phyloP scores from a whole-genome alignment of 768 basidiomycete species.

The Rhizopogon vesiculosus region DNA sequence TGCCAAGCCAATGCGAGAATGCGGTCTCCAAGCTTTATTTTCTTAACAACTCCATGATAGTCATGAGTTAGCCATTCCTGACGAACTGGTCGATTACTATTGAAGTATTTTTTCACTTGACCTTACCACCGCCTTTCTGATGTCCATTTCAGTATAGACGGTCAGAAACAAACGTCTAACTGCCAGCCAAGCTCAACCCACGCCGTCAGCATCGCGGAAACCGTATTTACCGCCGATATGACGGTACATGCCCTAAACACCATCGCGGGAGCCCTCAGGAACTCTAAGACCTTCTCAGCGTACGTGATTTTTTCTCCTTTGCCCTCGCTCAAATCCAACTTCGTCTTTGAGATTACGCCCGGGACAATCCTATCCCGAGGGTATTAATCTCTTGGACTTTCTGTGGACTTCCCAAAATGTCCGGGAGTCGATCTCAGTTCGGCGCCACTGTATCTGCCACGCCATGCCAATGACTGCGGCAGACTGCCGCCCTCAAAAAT shows the following conservation, averaged over 20 bases:
- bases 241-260: neutral
- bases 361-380: no score
- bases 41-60: no score
- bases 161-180: neutral
- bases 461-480: neutral
- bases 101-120: neutral
- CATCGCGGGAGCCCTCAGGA: neutral
- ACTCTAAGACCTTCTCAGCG: no score
- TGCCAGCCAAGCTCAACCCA: neutral
- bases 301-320: neutral
- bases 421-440: neutral
- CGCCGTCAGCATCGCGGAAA: neutral
- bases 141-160: neutral
- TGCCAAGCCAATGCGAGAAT: neutral
- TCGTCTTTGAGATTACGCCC: no score
- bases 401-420: neutral
- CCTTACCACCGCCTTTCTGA: neutral
- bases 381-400: neutral
- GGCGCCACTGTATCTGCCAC: neutral
- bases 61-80: no score
- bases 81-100: neutral
- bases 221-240: neutral
- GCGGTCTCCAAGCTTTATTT: neutral
- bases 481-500: neutral
- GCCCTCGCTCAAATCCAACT: no score